Base-by-base conservation (phyloP, 805 yeast genomes). In the Brettanomyces nanus region DNA sequence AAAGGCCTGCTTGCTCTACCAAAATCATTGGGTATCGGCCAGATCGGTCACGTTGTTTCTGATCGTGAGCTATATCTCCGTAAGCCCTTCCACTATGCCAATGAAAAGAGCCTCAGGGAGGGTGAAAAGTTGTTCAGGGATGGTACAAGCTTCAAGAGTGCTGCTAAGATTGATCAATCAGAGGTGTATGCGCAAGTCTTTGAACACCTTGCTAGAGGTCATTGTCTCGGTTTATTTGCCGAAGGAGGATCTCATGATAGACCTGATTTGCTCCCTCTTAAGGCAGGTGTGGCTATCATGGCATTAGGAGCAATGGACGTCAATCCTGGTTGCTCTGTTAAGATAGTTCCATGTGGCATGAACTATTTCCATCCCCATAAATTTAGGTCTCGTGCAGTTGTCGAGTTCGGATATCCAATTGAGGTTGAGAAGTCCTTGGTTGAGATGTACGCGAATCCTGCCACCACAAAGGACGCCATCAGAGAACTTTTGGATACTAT, bases 181-280 rank as follows among this genome's bases (percentile, higher is more conserved):
- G 66, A 69, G 32, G 95, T 92, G 39, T 92, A 86, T 59, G 74
- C 82, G 38, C 70, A 73, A 45, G 97, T 92, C 3, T 92, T 89
- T 57, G 75, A 80, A 35, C 95, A 86, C 57, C 68, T 92, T 45
- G 72, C 85, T 15, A 71, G 75, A 42, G 87, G 92, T 30, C 76
- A 84, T 40, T 85, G 94, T 45, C 62, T 92, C 26, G 97, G 97
- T 9, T 85, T 92, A 32, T 92, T 87, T 64, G 97, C 98, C 6
- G 98, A 92, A 65, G 98, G 98, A 42, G 98, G 98, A 1, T 86
- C 96, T 10, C 98, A 90, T 53, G 98, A 90, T 58, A 71, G 98
- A 47, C 79, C 97, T 0, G 94, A 86, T 45, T 62, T 90, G 48
- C 68, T 90, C 36, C 98, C 98, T 0, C 66, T 90, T 48, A 90